These are phyloP conservation scores for Bipolaris bicolor DNA, from an alignment of 2,329 filamentous ascomycete genomes.

Conservation along the genomic window DNA sequence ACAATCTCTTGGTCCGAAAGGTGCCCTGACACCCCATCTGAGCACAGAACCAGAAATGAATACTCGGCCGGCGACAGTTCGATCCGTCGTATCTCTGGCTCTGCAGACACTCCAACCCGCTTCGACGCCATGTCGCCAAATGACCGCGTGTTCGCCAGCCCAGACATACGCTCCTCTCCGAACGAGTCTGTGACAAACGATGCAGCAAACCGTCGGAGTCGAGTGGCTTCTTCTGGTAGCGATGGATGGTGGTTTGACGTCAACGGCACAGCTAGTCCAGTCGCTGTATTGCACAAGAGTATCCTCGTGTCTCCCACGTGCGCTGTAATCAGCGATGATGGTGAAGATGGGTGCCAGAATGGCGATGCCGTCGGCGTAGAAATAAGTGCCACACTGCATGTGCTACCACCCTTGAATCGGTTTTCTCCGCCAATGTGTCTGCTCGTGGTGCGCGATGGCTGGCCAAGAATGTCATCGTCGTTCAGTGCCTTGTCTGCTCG, in stretches of 20 bases:
- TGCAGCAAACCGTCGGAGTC: conserved; percentile 83
- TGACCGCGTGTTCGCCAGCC: conserved; percentile 89
- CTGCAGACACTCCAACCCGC: conserved; percentile 89
- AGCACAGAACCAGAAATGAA: conserved; percentile 85
- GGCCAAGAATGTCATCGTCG: conserved; percentile 79
- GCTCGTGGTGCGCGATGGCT: conserved; percentile 56
- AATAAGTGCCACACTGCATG: conserved; percentile 86
- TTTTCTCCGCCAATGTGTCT: conserved; percentile 72
- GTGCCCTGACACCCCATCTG: conserved; percentile 86
- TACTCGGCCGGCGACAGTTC: conserved; percentile 85
- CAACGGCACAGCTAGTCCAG: conserved; percentile 77
- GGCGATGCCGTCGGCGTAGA: conserved; percentile 90
- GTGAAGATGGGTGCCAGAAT: conserved; percentile 91
- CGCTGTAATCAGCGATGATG: conserved; percentile 81
- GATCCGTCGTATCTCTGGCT: conserved; percentile 82
- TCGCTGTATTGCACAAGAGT: conserved; percentile 83
- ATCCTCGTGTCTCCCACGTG: conserved; percentile 95
- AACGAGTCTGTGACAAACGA: conserved; percentile 95
- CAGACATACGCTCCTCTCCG: conserved; percentile 92
- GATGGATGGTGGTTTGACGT: conserved; percentile 93
- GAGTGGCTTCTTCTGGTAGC: conserved; percentile 80
- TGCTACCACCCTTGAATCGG: conserved; percentile 92
- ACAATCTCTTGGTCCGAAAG: conserved; percentile 94
- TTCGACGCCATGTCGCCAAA: conserved; percentile 94
- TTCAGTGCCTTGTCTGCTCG: conserved; percentile 80